These are phyloP conservation scores for Saturnispora sanitii DNA, from an alignment of 805 yeast species.

Conservation along the genomic window DNA sequence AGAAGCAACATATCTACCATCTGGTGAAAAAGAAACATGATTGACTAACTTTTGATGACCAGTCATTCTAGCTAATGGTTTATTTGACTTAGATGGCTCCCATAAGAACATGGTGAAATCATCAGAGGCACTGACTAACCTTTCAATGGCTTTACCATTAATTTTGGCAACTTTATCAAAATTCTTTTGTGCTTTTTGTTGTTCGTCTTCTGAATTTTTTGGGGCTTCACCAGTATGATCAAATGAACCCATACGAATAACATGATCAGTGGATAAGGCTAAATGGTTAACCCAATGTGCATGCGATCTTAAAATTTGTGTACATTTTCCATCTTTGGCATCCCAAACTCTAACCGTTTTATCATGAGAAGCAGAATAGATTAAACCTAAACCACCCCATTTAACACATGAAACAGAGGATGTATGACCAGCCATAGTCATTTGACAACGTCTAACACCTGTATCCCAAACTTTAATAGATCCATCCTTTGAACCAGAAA, in stretches of 20 bases:
- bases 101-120: conserved; percentile 97
- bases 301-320: conserved; percentile 74
- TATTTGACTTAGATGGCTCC: conserved; percentile 75
- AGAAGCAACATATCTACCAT: conserved; percentile 81
- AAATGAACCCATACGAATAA: conserved; percentile 76
- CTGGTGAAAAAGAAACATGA: conserved; percentile 93
- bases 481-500: conserved; percentile 86
- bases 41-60: conserved; percentile 97
- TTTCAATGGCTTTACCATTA: conserved; percentile 51
- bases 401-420: conserved; percentile 89
- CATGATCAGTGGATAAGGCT: conserved; percentile 84
- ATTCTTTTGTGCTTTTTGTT: conserved; percentile 44
- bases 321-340: conserved; percentile 62
- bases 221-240: conserved; percentile 55
- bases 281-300: conserved; percentile 98
- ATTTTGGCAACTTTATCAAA: conserved; percentile 54
- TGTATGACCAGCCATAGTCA: conserved; percentile 79
- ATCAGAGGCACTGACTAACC: conserved; percentile 90
- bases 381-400: conserved; percentile 85
- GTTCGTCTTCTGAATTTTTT: conserved; percentile 35
- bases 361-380: conserved; percentile 93
- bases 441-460: conserved; percentile 49
- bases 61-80: conserved; percentile 89
- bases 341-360: conserved; percentile 93
- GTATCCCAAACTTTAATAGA: conserved; percentile 87